These are phyloP conservation scores for Cutaneotrichosporon cavernicola DNA, from an alignment of 1,284 basidiomycete genomes.

Conservation along the genomic window DNA sequence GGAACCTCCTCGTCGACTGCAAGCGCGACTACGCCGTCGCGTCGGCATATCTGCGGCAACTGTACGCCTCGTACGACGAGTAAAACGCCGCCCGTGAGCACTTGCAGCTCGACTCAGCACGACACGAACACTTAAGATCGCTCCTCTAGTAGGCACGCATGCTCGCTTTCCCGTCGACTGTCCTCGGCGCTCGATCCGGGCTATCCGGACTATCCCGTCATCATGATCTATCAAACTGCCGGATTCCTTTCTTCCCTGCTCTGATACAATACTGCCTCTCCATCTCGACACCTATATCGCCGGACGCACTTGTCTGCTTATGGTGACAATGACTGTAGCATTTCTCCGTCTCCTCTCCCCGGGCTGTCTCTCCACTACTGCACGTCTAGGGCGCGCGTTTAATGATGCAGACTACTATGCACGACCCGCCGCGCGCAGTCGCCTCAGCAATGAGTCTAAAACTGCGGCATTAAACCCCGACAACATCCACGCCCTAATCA, in stretches of 20 bases:
- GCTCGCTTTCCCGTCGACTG: neutral
- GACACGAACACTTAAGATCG: neutral
- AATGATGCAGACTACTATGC: slow-evolving; percentile 18
- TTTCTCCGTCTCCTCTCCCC: slow-evolving; percentile 5
- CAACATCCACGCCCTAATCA: neutral
- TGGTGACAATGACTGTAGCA: slow-evolving; percentile 8
- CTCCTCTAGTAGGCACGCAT: neutral
- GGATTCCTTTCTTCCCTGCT: neutral
- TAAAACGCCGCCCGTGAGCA: neutral
- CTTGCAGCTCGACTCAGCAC: slow-evolving; percentile 1
- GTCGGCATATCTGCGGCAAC: slow-evolving; percentile 59
- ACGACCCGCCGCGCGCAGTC: neutral
- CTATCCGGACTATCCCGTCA: neutral
- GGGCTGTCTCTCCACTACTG: neutral
- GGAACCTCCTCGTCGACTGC: slow-evolving; percentile 58
- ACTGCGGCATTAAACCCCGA: neutral
- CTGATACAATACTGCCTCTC: neutral
- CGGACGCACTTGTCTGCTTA: slow-evolving; percentile 2
- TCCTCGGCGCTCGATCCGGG: neutral
- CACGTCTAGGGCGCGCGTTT: slow-evolving; percentile 14
- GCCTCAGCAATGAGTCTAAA: neutral
- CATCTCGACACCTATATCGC: neutral
- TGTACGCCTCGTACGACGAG: slow-evolving; percentile 47
- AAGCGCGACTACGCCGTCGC: slow-evolving; percentile 63
- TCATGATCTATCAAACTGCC: neutral